Evolutionary conservation across 106 monocot species (phyloP).

Genomic region (Allium sativum): DNA sequence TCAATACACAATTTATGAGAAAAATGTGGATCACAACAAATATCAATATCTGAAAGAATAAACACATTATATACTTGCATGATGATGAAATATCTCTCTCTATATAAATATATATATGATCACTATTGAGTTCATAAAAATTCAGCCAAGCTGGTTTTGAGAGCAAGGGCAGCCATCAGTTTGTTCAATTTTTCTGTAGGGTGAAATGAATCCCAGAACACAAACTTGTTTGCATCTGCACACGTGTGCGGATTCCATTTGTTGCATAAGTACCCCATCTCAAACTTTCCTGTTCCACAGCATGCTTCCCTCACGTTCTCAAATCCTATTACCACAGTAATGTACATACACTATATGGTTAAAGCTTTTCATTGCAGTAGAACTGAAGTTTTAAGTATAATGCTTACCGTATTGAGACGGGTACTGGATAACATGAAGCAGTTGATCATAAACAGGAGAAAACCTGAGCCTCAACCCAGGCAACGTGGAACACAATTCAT

Average conservation of each 20-base stretch:
- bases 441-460: slow-evolving; percentile 16
- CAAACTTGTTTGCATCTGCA: slow-evolving; percentile 35
- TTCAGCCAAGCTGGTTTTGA: slow-evolving; percentile 7
- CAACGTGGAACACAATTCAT: slow-evolving; percentile 2
- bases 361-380: neutral
- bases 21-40: no score
- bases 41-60: no score
- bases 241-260: slow-evolving; percentile 26
- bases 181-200: slow-evolving; percentile 37
- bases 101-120: no score
- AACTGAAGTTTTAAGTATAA: neutral
- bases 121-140: no score
- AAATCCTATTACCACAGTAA: slow-evolving; percentile 17
- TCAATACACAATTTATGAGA: no score
- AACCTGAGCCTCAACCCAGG: slow-evolving; percentile 29
- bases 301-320: slow-evolving; percentile 40
- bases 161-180: slow-evolving; percentile 14
- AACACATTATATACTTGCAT: no score
- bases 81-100: no score
- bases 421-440: slow-evolving; percentile 19
- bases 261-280: slow-evolving; percentile 42
- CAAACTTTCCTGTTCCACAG: slow-evolving; percentile 37
- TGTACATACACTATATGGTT: neutral
- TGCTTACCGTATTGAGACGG: slow-evolving; percentile 35
- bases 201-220: slow-evolving; percentile 63